phyloP scores from a whole-genome alignment of 768 basidiomycete species.

The Mycena chlorophos region DNA sequence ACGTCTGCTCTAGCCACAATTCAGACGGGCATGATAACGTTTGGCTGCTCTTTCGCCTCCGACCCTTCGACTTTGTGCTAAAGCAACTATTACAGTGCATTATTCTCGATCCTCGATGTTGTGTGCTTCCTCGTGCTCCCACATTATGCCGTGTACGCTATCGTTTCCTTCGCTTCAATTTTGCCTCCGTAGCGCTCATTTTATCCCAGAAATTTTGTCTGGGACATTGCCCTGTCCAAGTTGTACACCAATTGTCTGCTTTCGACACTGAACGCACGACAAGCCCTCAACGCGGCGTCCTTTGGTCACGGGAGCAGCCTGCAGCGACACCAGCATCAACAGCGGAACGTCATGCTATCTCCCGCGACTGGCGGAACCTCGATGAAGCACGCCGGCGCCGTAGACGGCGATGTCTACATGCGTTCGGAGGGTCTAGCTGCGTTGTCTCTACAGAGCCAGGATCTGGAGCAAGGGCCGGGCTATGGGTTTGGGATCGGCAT shows the following conservation, averaged over 20 bases:
- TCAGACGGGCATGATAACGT: background rate
- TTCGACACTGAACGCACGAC: background rate
- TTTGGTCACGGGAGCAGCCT: background rate
- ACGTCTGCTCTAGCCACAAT: background rate
- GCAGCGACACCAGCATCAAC: too few species aligned
- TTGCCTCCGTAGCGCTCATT: background rate
- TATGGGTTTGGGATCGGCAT: background rate
- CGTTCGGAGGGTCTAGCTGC: background rate
- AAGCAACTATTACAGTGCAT: background rate
- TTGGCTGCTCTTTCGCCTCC: background rate
- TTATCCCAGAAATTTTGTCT: background rate
- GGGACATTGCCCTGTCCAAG: background rate
- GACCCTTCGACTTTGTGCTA: background rate
- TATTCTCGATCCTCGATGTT: constrained; percentile 1
- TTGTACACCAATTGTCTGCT: constrained; percentile 1
- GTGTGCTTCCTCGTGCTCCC: background rate
- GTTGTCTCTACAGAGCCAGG: too few species aligned
- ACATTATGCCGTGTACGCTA: background rate
- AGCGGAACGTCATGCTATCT: background rate
- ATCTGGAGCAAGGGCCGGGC: background rate
- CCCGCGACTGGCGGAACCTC: background rate
- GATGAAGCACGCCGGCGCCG: too few species aligned
- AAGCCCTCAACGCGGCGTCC: background rate
- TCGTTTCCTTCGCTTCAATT: background rate
- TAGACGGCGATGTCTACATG: background rate